Evolutionary conservation across 257 asterid species (phyloP), one percentile per base, ranked within the genome.

Genomic region (Fraxinus pennsylvanica): DNA sequence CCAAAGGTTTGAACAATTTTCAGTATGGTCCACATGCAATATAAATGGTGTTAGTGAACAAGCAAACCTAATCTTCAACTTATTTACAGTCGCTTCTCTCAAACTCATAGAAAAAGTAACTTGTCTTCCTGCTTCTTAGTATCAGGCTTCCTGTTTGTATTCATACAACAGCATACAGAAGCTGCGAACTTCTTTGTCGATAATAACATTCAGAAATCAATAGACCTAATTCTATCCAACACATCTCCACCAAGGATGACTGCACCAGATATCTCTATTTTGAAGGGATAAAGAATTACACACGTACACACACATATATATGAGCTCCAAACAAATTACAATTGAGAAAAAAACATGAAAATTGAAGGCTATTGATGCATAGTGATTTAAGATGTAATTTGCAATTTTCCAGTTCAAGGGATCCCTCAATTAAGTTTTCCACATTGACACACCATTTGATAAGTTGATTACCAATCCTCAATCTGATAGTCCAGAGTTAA

Each of bases 391-490:
- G 27, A 2, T 2, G 27, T n/a, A 57, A n/a, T n/a, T 6, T 57
- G 66, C 66, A 57, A 57, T n/a, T 21, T 57, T 57, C n/a, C 66
- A 57, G 66, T 57, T 57, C 25, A 57, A 57, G 66, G 59, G n/a
- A n/a, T n/a, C 10, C 65, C 66, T 57, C 29, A 17, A 19, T 57
- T n/a, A 57, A 57, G 0, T n/a, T 57, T 57, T 57, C 66, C 12
- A 57, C 29, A n/a, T 19, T 7, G 4, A 54, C 27, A 57, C 12
- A 57, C 29, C 9, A 57, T 57, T 57, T n/a, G 66, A 6, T n/a
- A 57, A n/a, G 13, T 19, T 57, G 66, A 57, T 21, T 57, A 57
- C 29, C 25, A n/a, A 21, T 57, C 66, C 27, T 17, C 66, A n/a
- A 7, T 27, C 27, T 57, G 66, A 21, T 1, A 57, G 21, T 57